Base-by-base conservation (phyloP, 345 rosid genomes). In the Hypericum androsaemum region DNA sequence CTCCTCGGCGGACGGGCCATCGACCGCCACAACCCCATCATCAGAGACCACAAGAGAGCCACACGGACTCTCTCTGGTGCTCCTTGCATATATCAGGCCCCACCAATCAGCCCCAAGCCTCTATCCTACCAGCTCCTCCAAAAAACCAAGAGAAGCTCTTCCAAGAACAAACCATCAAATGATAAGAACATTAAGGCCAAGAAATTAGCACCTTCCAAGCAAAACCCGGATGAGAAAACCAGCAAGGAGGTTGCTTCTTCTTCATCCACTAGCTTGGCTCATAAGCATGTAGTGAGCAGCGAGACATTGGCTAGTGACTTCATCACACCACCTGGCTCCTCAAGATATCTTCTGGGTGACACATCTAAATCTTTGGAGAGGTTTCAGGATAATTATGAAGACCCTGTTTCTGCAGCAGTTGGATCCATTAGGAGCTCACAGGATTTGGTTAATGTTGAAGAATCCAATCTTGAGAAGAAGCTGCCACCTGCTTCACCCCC, bases 11-110 rank as follows among this genome's bases (percentile, higher is more conserved):
- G 80, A 62, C 72, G 82, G 59, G 71, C 83, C 71, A 79, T 88
- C 53, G 95, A 88, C 64, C 92, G 95, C 65, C 84, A 86, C 73
- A 85, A 89, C 39, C 95, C 95, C 12, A 81, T 85, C 66, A 89
- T 81, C 69, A 61, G 89, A 48, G 95, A 88, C 52, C 74, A 68
- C 37, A 78, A 68, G 59, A 79, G 97, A 63, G 57, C 63, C 53
- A 57, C 84, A 52, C 71, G 71, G 62, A 41, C 74, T 12, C 67
- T 58, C 39, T 62, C 80, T 49, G 47, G 62, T 38, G 37, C 65
- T 12, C 67, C 81, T 3, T 69, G 78, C 44, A 63, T 69, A 61
- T 67, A 74, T 32, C 74, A 71, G 5, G 59, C 66, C 14, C 75
- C 69, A 3, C 76, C 80, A 38, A 74, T 68, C 60, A 56, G 57